A percentile compares a stretch with the other conserved stretches of the same genome.
Evolutionary conservation across 305 asterid genomes (phyloP).

Genomic region (Fraxinus greggii): DNA sequence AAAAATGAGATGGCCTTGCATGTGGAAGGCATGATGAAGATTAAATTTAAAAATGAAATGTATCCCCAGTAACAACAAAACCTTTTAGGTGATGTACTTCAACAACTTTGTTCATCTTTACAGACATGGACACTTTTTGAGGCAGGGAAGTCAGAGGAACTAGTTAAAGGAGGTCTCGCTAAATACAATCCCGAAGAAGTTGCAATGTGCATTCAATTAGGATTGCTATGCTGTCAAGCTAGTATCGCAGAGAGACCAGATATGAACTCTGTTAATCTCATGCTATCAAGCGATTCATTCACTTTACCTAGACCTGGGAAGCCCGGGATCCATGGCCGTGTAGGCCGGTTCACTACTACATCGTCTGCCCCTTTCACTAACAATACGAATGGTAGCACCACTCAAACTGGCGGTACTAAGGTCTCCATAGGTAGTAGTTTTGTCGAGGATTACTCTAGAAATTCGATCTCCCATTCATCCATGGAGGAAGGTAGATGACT

Average conservation of each 20-base stretch:
- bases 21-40: background rate
- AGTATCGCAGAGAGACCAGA: constrained; percentile 65
- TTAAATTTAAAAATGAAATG: background rate
- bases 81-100: background rate
- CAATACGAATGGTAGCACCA: constrained; percentile 37
- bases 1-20: background rate
- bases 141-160: constrained; percentile 43
- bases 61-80: background rate
- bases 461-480: constrained; percentile 75
- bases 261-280: constrained; percentile 58
- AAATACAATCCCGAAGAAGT: constrained; percentile 47
- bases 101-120: constrained; percentile 1
- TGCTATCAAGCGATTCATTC: constrained; percentile 65
- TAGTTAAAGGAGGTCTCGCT: constrained; percentile 52
- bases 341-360: constrained; percentile 45
- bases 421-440: constrained; percentile 34
- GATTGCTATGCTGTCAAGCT: constrained; percentile 80
- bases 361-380: constrained; percentile 46
- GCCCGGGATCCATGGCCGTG: constrained; percentile 72
- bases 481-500: constrained; percentile 67
- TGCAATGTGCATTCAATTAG: constrained; percentile 61
- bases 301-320: constrained; percentile 62
- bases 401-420: constrained; percentile 39
- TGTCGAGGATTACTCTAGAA: constrained; percentile 61
- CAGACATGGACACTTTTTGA: constrained; percentile 65